Percentiles rank a stretch among this genome's conserved stretches.
Evolutionary conservation across 129 eudicot genomes (phyloP).

Genomic region (Logfia minima): DNA sequence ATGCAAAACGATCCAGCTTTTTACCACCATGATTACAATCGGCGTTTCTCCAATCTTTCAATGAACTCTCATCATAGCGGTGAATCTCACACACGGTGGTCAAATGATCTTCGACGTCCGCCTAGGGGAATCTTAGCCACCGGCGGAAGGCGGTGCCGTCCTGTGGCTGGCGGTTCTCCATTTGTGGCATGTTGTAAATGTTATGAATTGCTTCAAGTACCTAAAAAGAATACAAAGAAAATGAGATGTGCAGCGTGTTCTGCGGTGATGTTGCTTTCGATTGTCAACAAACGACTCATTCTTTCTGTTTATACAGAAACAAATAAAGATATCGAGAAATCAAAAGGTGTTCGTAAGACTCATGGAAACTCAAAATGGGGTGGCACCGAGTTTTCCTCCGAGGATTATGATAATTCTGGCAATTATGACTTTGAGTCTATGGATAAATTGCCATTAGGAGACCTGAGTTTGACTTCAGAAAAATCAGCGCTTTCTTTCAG

Average conservation of each 20-base stretch:
- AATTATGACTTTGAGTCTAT: conserved; percentile 66
- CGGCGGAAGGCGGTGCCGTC: conserved; percentile 51
- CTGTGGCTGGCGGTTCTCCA: conserved; percentile 91
- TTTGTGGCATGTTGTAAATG: conserved; percentile 73
- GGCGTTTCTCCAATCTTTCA: conserved; percentile 37
- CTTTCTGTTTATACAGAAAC: conserved; percentile 37
- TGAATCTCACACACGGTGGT: conserved; percentile 48
- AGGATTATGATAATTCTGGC: conserved; percentile 66
- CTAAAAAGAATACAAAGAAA: conserved; percentile 56
- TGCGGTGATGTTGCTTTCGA: conserved; percentile 42
- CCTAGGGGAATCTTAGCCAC: conserved; percentile 47
- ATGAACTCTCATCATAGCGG: conserved; percentile 38
- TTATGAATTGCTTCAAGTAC: conserved; percentile 68
- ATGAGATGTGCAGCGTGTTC: conserved; percentile 82
- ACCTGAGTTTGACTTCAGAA: conserved; percentile 44
- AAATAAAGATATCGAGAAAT: conserved; percentile 27
- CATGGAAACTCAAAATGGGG: conserved; percentile 40
- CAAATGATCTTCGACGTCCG: conserved; percentile 59
- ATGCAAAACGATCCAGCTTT: conserved; percentile 34
- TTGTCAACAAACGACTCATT: conserved; percentile 57
- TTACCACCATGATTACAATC: conserved; percentile 48
- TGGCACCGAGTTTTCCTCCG: conserved; percentile 65
- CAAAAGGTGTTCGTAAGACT: conserved; percentile 26
- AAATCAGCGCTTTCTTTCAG: conserved; percentile 48
- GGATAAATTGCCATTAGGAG: conserved; percentile 50